Percentiles rank a stretch among this genome's conserved stretches.
Evolutionary conservation across 2,329 filamentous ascomycete species (phyloP).

Genomic region (Fusarium succisae): DNA sequence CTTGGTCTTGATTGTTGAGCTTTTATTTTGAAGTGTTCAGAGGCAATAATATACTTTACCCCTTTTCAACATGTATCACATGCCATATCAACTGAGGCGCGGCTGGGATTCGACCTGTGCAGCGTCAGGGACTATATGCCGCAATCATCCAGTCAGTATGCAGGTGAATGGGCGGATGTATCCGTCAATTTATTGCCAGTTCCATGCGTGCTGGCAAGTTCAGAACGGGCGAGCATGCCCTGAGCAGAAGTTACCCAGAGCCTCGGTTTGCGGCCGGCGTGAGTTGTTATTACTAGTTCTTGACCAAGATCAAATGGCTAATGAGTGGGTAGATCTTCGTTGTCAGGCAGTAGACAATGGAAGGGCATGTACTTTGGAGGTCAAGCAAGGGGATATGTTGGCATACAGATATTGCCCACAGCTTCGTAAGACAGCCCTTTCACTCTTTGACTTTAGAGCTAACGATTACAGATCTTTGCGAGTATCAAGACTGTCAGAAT

Average conservation of each 20-base stretch:
- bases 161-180: constrained; percentile 24
- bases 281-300: constrained; percentile 12
- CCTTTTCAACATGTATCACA: constrained; percentile 4
- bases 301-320: background rate
- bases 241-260: constrained; percentile 35
- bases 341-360: constrained; percentile 41
- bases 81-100: background rate
- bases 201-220: constrained; percentile 40
- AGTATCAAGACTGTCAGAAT: constrained; percentile 36
- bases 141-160: constrained; percentile 25
- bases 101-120: constrained; percentile 23
- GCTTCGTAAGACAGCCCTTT: constrained; percentile 30
- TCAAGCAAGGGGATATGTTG: constrained; percentile 30
- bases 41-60: background rate
- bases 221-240: constrained; percentile 35
- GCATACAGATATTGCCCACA: constrained; percentile 38
- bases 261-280: constrained; percentile 39
- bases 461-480: constrained; percentile 43
- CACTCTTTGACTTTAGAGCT: background rate
- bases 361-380: constrained; percentile 30
- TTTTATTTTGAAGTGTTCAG: background rate
- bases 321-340: constrained; percentile 29
- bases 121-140: constrained; percentile 36
- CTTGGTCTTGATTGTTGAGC: background rate
- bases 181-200: constrained; percentile 36